Evolutionary conservation across 176 grass and related monocot genomes (phyloP), one percentile per base, ranked within the genome.

Genomic region (Coix lacrymajobi): DNA sequence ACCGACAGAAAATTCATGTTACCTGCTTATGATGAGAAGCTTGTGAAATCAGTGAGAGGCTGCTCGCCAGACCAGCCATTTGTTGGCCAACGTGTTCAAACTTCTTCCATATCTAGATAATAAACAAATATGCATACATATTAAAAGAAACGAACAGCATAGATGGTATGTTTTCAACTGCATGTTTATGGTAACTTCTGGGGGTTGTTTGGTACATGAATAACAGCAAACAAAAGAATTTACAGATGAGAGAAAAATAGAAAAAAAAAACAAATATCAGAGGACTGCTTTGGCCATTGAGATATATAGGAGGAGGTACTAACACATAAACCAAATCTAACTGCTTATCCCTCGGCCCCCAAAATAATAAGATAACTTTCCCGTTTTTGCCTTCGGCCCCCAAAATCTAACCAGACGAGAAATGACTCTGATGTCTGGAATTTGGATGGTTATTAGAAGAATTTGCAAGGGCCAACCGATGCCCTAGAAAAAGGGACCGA

Each of bases 1-100:
- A 73, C 54, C 29, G 25, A 66, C n/a, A 58, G 11, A 61, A 76
- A 52, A 64, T 7, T 30, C 31, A 71, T 57, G 29, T 65, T 86
- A 99, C 96, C 91, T 95, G 90, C 76, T 98, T 95, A 78, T 90
- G 84, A 83, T 75, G 90, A 40, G 92, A 98, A 83, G 73, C 73
- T 81, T 62, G 84, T 31, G 90, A 93, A 63, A 88, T 88, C 60
- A 48, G 71, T 83, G 93, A 86, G 69, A 94, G 91, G 76, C 72
- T 85, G 78, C 80, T 92, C 11, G 93, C 86, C 36, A 96, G 65
- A 78, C 28, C 78, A 83, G 89, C 56, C 84, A 96, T 96, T 66
- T 94, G 69, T 79, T 77, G 91, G 63, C 89, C 89, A 73, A 92
- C 84, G 68, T 85, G 87, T 86, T 85, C 87, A 79, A 99, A 78